Evolutionary conservation across 805 yeast genomes (phyloP).

Genomic region (Millerago galiae): DNA sequence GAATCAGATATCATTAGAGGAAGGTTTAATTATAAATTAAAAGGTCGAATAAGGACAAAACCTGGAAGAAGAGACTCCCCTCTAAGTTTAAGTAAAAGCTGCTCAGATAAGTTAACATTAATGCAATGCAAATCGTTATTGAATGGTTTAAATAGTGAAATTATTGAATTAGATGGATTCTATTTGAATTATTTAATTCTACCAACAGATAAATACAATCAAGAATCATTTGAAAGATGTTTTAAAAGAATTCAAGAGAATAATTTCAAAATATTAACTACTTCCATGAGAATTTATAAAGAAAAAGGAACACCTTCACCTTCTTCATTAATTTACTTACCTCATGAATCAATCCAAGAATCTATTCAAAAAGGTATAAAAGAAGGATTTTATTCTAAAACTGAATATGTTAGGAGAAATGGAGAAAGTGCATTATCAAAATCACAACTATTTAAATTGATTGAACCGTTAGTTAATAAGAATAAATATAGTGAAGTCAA

Average conservation of each 20-base stretch:
- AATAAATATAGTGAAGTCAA: constrained; percentile 29
- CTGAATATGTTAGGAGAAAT: constrained; percentile 34
- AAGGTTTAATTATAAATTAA: constrained; percentile 44
- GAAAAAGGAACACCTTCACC: constrained; percentile 15
- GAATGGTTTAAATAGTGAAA: constrained; percentile 36
- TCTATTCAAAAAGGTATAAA: constrained; percentile 51
- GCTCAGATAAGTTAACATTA: constrained; percentile 76
- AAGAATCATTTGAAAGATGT: constrained; percentile 11
- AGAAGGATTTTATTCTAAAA: constrained; percentile 48
- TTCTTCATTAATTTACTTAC: constrained; percentile 25
- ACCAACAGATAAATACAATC: constrained; percentile 27
- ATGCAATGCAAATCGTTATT: constrained; percentile 53
- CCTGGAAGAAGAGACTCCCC: constrained; percentile 86
- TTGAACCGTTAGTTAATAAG: constrained; percentile 11
- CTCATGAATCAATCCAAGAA: constrained; percentile 17
- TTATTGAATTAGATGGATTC: constrained; percentile 29
- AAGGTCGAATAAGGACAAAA: constrained; percentile 78
- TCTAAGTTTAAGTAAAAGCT: constrained; percentile 70
- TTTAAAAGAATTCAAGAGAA: constrained; percentile 5
- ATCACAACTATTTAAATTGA: constrained; percentile 16
- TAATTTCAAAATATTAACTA: no score
- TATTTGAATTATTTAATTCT: constrained; percentile 46
- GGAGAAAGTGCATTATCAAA: constrained; percentile 37
- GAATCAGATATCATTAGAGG: constrained; percentile 45
- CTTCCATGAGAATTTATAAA: background rate